Evolutionary conservation across 164 flowering plant genomes (phyloP), one percentile per base, ranked within the genome.

Genomic region (Vitis rupestris): DNA sequence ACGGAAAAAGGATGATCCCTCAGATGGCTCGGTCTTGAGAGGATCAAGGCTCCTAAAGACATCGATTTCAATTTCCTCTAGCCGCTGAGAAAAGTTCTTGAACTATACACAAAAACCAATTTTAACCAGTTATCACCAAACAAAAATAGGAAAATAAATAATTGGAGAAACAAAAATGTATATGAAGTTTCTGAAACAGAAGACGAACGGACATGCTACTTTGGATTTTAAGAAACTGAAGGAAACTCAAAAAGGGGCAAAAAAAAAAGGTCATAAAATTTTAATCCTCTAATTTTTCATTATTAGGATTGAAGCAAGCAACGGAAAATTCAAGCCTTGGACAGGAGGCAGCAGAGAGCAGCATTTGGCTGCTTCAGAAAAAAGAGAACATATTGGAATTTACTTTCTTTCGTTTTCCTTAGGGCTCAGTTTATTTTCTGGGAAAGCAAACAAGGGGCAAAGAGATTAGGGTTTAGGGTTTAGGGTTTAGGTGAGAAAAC

Each of bases 11-110:
- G 98, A 81, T 14, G 96, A 86, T 14, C 91, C 97, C 52, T 82
- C 82, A 0, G 92, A 75, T 1, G 97, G 95, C 76, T 87, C 88
- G 0, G 89, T 17, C 59, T 83, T 84, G 10, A 84, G 19, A 7
- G 84, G 78, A 30, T 90, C 88, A 5, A 91, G 85, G 72, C 86
- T 90, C 37, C 87, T 79, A 68, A 63, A 88, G 11, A 93, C 97
- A 72, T 87, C 86, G 10, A 93, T 81, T 3, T 90, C 91, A 50
- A 91, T 83, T 9, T 91, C 97, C 49, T 85, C 87, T 10, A 95
- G 13, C 65, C 88, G 73, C 70, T 92, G 83, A 17, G 89, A 74
- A 50, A 90, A 84, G 8, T 71, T 83, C 87, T 91, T 86, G 82
- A 91, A 96, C 99, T 95, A 91, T 61, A 75, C 23, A 65, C 14